These are phyloP conservation scores for Acacia confusa DNA, from an alignment of 306 rosid species.

Conservation along the genomic window DNA sequence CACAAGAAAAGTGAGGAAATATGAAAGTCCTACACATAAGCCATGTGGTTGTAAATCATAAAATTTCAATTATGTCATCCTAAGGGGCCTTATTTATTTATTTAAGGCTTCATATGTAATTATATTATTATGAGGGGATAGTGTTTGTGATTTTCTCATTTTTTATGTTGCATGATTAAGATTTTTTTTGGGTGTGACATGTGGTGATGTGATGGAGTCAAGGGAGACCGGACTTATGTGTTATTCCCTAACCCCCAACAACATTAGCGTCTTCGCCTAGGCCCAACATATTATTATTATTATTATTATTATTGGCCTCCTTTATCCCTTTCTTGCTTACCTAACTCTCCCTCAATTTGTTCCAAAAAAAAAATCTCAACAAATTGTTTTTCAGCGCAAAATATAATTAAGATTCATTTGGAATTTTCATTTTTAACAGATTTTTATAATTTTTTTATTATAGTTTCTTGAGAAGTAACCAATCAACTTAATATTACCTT, in stretches of 20 bases:
- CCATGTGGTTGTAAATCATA: neutral
- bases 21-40: too few species aligned
- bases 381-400: neutral
- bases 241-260: neutral
- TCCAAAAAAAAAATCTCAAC: neutral
- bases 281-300: neutral
- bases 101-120: neutral
- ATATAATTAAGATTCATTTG: too few species aligned
- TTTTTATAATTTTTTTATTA: too few species aligned
- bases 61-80: too few species aligned
- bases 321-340: neutral
- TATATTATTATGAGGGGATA: neutral
- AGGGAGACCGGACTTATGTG: neutral
- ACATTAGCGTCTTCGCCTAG: neutral
- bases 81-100: too few species aligned
- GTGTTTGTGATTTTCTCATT: neutral
- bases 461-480: too few species aligned
- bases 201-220: neutral
- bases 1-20: too few species aligned
- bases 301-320: neutral
- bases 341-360: neutral
- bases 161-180: neutral
- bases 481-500: too few species aligned
- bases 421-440: too few species aligned
- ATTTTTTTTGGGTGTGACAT: neutral